A percentile compares a stretch with the other conserved stretches of the same genome.
Conservation (phyloP, 768 basidiomycete genomes). For the Macrolepiota dolichaula region DNA sequence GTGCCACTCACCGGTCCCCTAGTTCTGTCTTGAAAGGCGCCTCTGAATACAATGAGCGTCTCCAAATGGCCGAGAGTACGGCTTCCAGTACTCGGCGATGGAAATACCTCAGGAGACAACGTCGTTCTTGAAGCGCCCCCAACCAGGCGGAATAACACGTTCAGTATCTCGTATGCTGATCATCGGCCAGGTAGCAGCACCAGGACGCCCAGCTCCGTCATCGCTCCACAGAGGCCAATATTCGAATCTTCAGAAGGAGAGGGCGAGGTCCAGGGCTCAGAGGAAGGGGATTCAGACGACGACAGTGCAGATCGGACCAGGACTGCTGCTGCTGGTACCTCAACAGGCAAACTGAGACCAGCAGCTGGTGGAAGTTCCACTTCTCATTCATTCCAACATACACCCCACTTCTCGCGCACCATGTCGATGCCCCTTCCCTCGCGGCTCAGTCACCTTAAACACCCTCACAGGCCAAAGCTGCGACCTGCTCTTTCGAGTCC, state of each 20-base stretch:
- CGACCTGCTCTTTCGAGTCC: conserved; percentile 16
- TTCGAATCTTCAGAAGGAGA: conserved; percentile 8
- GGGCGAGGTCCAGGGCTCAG: conserved; percentile 1
- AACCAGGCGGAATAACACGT: conserved; percentile 41
- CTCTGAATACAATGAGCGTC: conserved; percentile 25
- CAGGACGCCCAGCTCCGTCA: conserved; percentile 22
- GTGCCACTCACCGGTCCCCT: background rate
- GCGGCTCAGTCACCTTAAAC: conserved; percentile 71
- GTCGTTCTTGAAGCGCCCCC: conserved; percentile 40
- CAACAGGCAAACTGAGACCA: background rate
- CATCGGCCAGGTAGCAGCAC: conserved; percentile 13
- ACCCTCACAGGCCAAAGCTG: conserved; percentile 49
- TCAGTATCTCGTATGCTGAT: conserved; percentile 55
- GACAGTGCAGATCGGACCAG: conserved; percentile 4
- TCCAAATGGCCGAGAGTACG: conserved; percentile 47
- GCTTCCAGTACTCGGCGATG: conserved; percentile 4
- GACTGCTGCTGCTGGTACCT: background rate
- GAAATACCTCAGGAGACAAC: conserved; percentile 29
- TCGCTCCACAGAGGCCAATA: background rate
- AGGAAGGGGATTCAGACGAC: conserved; percentile 7
- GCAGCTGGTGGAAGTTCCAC: conserved; percentile 19
- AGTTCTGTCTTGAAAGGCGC: background rate
- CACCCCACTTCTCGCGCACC: conserved; percentile 66
- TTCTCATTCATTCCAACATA: conserved; percentile 17
- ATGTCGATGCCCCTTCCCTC: conserved; percentile 79